A percentile compares a stretch with the other conserved stretches of the same genome.
Evolutionary conservation across 2,329 filamentous ascomycete species (phyloP).

Genomic region (Penicillium janthinellum): DNA sequence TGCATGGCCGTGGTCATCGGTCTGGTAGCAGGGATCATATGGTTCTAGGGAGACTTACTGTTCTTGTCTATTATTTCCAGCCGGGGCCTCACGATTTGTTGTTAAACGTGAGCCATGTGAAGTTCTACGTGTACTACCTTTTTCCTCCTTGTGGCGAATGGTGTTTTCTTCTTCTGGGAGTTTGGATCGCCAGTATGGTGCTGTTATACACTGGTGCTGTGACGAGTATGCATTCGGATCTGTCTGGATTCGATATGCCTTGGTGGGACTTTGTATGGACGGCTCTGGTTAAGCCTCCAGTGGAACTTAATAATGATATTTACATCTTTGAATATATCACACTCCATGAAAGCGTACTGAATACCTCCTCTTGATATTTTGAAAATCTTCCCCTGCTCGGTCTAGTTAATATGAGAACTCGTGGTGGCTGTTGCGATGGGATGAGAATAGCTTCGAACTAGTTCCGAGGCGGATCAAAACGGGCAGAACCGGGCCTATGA

Average conservation of each 20-base stretch:
- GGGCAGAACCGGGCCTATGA: too few species aligned
- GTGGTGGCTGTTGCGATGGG: neutral
- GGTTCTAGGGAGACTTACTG: slow-evolving; percentile 30
- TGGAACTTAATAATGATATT: slow-evolving; percentile 22
- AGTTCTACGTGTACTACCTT: neutral
- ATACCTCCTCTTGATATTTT: neutral
- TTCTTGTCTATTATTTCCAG: neutral
- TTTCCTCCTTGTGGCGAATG: neutral
- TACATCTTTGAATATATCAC: slow-evolving; percentile 2
- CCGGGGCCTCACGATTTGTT: slow-evolving; percentile 2
- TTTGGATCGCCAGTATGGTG: neutral
- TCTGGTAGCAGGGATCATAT: slow-evolving; percentile 40
- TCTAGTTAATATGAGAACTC: neutral
- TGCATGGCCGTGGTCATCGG: slow-evolving; percentile 43
- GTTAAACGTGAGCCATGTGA: neutral
- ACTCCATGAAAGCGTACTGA: neutral
- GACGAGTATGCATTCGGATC: slow-evolving; percentile 17
- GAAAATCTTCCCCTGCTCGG: too few species aligned
- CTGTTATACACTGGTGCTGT: slow-evolving; percentile 18
- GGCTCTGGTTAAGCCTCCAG: slow-evolving; percentile 25
- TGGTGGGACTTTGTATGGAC: slow-evolving; percentile 16
- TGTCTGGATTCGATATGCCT: slow-evolving; percentile 7
- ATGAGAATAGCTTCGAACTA: too few species aligned
- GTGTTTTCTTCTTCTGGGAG: neutral
- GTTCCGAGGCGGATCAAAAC: too few species aligned